phyloP scores from a whole-genome alignment of 2,329 filamentous ascomycete genomes.

The Teratosphaeria destructans region DNA sequence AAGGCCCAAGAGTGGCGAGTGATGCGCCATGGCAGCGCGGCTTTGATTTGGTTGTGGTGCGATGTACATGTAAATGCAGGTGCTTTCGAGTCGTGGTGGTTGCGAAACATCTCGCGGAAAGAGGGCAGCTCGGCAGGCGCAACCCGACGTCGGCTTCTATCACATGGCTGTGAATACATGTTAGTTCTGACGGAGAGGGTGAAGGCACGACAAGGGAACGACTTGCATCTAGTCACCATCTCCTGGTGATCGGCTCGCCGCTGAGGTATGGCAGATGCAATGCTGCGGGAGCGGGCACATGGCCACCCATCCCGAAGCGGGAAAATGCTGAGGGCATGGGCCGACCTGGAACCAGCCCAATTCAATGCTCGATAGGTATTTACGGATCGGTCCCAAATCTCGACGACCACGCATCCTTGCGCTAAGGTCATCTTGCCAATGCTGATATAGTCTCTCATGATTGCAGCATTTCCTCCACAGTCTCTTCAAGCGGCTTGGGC shows the following conservation, averaged over 20 bases:
- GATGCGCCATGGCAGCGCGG: not conserved
- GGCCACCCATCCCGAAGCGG: too few relatives aligned
- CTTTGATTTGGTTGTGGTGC: not conserved
- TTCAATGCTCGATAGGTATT: too few relatives aligned
- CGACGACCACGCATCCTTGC: not conserved
- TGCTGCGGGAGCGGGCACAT: too few relatives aligned
- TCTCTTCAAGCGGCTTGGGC: constrained; percentile 30
- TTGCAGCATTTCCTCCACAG: constrained; percentile 31
- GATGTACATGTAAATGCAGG: not conserved
- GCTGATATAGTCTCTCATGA: not conserved
- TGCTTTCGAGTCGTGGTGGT: too few relatives aligned
- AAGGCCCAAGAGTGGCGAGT: not conserved
- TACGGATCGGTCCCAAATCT: too few relatives aligned
- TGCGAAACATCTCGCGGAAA: not conserved
- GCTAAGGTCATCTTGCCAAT: not conserved
- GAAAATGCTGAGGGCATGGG: too few relatives aligned
- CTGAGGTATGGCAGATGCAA: too few relatives aligned
- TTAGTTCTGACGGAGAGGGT: not conserved
- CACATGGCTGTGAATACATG: not conserved
- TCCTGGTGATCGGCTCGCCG: too few relatives aligned
- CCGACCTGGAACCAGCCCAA: too few relatives aligned
- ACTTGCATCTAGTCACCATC: too few relatives aligned
- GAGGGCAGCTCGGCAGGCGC: not conserved
- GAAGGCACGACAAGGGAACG: too few relatives aligned
- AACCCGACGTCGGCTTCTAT: not conserved